phyloP scores from a whole-genome alignment of 148 eudicot genomes.

The Vaccinium myrtillus region DNA sequence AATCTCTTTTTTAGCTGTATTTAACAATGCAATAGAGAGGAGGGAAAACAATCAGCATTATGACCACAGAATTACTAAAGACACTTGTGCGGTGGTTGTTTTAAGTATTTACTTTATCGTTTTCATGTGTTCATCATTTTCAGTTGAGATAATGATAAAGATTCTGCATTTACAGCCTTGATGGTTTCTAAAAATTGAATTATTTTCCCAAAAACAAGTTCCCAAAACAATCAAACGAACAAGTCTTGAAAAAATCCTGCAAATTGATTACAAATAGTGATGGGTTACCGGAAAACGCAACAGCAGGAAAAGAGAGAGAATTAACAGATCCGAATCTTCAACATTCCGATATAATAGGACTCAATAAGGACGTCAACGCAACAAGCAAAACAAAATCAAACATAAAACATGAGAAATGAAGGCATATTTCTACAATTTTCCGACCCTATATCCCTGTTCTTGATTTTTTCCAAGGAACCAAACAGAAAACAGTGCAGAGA shows the following conservation, averaged over 20 bases:
- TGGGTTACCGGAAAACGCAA: not conserved
- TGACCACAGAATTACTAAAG: not conserved
- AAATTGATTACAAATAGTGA: not conserved
- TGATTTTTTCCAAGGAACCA: not conserved
- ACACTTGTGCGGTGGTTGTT: no score
- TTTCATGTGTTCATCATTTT: not conserved
- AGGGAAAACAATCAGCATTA: not conserved
- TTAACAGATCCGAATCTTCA: not conserved
- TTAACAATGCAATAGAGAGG: constrained; percentile 14
- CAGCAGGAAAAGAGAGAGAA: not conserved
- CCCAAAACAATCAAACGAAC: not conserved
- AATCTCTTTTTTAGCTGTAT: constrained; percentile 59
- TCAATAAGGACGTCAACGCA: not conserved
- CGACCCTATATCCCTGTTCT: not conserved
- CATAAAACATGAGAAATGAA: not conserved
- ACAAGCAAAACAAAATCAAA: not conserved
- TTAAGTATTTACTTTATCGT: not conserved
- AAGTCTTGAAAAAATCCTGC: not conserved
- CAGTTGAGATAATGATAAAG: not conserved
- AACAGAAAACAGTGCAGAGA: not conserved
- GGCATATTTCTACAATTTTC: not conserved
- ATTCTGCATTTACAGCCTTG: not conserved
- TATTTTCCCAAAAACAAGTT: not conserved
- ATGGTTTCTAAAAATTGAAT: not conserved
- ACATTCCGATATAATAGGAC: not conserved